Base-by-base conservation (phyloP, 2,329 filamentous ascomycete species). In the Coniochaeta ligniaria region DNA sequence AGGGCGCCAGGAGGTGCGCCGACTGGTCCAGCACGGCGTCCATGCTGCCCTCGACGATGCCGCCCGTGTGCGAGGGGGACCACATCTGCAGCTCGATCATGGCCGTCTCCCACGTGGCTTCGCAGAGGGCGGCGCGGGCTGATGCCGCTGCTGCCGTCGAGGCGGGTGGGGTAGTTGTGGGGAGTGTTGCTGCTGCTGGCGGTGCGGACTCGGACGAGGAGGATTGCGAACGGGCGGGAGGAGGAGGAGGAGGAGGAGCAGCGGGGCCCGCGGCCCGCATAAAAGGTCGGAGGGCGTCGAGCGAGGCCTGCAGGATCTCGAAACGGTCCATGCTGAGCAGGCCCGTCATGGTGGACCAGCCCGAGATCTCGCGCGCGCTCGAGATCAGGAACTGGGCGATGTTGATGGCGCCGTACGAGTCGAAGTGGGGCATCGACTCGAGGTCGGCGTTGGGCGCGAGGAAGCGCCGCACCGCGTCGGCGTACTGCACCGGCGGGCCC, bases 1-100 rank as follows among this genome's bases (percentile, higher is more conserved):
- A 66, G 5, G 71, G 68, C 0, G 70, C 69, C 17, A 74, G 62
- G 36, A 74, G 62, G 36, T 69, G 66, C 2, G 71, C 70, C 11
- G 69, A 68, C 33, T 73, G 71, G 9, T 64, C 67, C 31, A 76
- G 59, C 20, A 74, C 66, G 0, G 68, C 68, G 41, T 76, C 73
- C 56, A 77, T 69, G 31, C 69, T 74, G 12, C 68, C 69, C 11
- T 67, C 72, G 0, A 77, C 71, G 17, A 76, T 73, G 0, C 74
- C 75, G 2, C 70, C 68, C 0, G 74, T 77, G 59, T 77, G 75
- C 2, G 72, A 69, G 2, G 73, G 72, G 0, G 74, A 76, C 75
- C 75, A 77, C 43, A 77, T 68, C 57, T 75, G 74, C 6, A 76
- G 65, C 59, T 77, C 75, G 22, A 77, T 70, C 74, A 76, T 77